Percentiles rank a stretch among this genome's conserved stretches.
phyloP scores from a whole-genome alignment of 1,139 yeast genomes.

The Tardiomyces digboiensis region DNA sequence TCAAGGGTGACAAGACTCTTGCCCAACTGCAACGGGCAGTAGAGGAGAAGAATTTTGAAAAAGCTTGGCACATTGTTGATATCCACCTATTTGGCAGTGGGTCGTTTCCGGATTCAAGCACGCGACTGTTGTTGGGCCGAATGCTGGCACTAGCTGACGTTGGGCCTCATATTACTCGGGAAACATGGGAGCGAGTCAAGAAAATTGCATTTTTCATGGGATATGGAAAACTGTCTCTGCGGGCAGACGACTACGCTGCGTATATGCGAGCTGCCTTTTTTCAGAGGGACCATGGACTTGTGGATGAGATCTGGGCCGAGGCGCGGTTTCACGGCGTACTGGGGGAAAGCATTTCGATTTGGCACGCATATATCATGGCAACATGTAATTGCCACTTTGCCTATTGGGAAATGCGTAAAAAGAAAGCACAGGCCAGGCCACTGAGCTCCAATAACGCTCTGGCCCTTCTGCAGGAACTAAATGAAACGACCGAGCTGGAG shows the following conservation, averaged over 20 bases:
- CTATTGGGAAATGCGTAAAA: constrained; percentile 16
- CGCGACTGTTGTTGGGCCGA: constrained; percentile 2
- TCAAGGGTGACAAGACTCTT: neutral
- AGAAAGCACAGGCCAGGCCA: neutral
- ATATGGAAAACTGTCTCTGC: constrained; percentile 12
- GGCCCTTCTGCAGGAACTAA: neutral
- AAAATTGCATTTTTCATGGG: constrained; percentile 8
- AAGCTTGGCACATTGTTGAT: constrained; percentile 4
- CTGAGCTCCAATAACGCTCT: neutral
- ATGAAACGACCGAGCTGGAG: neutral
- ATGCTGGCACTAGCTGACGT: constrained; percentile 3
- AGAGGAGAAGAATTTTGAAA: neutral
- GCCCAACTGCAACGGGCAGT: neutral
- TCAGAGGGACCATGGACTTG: neutral
- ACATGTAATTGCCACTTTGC: constrained; percentile 24
- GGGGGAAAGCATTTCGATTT: constrained; percentile 17
- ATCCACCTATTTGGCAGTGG: neutral
- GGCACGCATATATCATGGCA: constrained; percentile 28
- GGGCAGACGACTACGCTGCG: constrained; percentile 17
- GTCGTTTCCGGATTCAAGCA: neutral
- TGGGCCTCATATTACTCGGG: constrained; percentile 1
- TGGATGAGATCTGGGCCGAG: constrained; percentile 16
- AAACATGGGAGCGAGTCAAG: constrained; percentile 4
- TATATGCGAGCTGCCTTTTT: neutral
- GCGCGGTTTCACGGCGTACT: constrained; percentile 15